A percentile compares a stretch with the other conserved stretches of the same genome.
phyloP scores from a whole-genome alignment of 2,329 filamentous ascomycete genomes.

The Polytolypa hystricis region DNA sequence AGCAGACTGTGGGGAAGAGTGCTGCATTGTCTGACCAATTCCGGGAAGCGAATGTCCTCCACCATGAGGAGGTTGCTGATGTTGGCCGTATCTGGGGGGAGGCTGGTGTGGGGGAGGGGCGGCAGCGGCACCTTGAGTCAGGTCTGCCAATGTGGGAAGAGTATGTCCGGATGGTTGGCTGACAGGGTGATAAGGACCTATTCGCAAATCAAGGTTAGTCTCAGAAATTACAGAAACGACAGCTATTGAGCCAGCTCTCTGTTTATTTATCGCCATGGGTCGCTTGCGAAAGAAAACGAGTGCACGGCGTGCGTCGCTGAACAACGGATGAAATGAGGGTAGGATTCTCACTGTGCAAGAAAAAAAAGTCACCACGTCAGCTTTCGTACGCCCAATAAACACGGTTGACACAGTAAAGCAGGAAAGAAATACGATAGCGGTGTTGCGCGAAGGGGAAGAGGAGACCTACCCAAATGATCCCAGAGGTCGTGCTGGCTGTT shows the following conservation, averaged over 20 bases:
- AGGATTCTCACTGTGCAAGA: constrained; percentile 1
- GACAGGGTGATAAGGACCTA: constrained; percentile 31
- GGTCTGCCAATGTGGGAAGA: constrained; percentile 35
- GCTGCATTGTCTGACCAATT: constrained; percentile 32
- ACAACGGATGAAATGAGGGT: neutral
- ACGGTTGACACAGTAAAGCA: constrained; percentile 7
- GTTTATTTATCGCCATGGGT: neutral
- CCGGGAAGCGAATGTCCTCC: constrained; percentile 29
- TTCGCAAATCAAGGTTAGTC: constrained; percentile 6
- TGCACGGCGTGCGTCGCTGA: too few species aligned
- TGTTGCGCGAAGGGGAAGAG: constrained; percentile 4
- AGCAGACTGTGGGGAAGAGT: constrained; percentile 29
- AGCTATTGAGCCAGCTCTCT: neutral
- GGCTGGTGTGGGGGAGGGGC: constrained; percentile 21
- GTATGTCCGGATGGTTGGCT: constrained; percentile 35
- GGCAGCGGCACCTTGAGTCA: constrained; percentile 34
- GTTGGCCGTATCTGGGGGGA: constrained; percentile 33
- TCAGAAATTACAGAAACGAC: neutral
- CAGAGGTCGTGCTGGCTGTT: constrained; percentile 29
- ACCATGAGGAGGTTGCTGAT: constrained; percentile 26
- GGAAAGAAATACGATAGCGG: constrained; percentile 1
- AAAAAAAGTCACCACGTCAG: constrained; percentile 3
- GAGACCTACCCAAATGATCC: constrained; percentile 33
- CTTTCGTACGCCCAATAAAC: constrained; percentile 3
- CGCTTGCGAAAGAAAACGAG: neutral